phyloP scores from a whole-genome alignment of 148 eudicot species.

The Rhododendron molle region DNA sequence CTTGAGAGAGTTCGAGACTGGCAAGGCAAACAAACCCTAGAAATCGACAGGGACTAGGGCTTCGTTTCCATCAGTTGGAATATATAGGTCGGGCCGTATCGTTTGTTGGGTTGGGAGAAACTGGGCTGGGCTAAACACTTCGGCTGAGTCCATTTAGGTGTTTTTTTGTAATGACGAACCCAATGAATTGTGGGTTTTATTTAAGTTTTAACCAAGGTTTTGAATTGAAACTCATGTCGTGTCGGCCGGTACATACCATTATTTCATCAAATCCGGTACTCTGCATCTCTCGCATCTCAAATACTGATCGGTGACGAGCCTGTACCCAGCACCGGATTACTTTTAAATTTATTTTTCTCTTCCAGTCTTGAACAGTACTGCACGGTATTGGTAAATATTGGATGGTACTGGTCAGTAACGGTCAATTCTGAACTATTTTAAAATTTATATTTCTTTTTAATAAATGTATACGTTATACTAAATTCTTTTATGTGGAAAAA shows the following conservation, averaged over 20 bases:
- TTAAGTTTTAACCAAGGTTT: background rate
- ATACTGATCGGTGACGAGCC: too few relatives aligned
- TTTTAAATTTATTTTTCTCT: too few relatives aligned
- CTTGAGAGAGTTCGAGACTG: background rate
- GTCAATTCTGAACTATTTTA: too few relatives aligned
- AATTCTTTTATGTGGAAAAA: background rate
- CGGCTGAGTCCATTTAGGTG: background rate
- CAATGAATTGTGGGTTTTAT: background rate
- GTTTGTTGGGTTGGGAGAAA: background rate
- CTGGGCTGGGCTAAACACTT: background rate
- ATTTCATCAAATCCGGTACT: too few relatives aligned
- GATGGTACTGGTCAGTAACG: too few relatives aligned
- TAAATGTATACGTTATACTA: background rate
- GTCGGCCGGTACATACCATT: too few relatives aligned
- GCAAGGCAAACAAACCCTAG: conserved; percentile 1
- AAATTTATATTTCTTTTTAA: too few relatives aligned
- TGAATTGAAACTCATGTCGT: background rate
- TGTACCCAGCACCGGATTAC: too few relatives aligned
- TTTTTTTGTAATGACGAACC: background rate
- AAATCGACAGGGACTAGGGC: background rate
- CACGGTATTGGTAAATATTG: too few relatives aligned
- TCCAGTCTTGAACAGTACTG: too few relatives aligned
- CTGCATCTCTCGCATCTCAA: too few relatives aligned
- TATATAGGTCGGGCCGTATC: background rate
- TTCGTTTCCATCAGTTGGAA: background rate